Evolutionary conservation across 345 rosid species (phyloP), one percentile per base, ranked within the genome.

Genomic region (Eutrema japonicum): DNA sequence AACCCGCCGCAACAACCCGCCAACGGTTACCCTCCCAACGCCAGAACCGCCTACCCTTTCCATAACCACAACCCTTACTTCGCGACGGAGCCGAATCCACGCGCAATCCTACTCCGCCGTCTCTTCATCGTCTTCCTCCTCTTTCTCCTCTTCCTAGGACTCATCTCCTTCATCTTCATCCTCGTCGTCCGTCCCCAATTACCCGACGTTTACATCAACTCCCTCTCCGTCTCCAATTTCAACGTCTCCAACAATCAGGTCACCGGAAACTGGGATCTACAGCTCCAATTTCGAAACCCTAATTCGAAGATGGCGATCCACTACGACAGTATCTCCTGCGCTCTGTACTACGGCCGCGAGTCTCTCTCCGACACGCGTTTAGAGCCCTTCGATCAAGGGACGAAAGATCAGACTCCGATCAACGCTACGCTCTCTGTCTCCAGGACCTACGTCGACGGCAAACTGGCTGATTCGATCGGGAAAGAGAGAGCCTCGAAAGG

Each of bases 181-280:
- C 85, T 93, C 33, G 86, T 89, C 4, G 71, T 88, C 78, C 91
- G 89, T 33, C 97, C 97, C 47, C 89, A 83, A 32, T 56, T 75
- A 5, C 98, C 98, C 1, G 72, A 74, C 30, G 84, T 88, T 76
- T 45, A 37, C 36, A 30, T 93, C 40, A 74, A 77, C 11, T 84
- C 93, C 7, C 73, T 93, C 68, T 78, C 90, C 12, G 70, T 88
- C 59, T 73, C 94, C 77, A 75, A 84, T 55, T 91, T 86, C 80
- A 88, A 83, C 62, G 70, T 71, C 57, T 69, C 87, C 37, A 32
- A 77, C 54, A 76, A 80, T 41, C 71, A 16, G 29, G 66, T 95
- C 56, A 53, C 79, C 48, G 96, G 85, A 16, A 74, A 61, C 8
- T 89, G 95, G 97, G 75, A 80, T 72, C 81, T 91, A 10, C 63